Base-by-base conservation (phyloP, 176 grass and related monocot genomes). In the Zizania latifolia region DNA sequence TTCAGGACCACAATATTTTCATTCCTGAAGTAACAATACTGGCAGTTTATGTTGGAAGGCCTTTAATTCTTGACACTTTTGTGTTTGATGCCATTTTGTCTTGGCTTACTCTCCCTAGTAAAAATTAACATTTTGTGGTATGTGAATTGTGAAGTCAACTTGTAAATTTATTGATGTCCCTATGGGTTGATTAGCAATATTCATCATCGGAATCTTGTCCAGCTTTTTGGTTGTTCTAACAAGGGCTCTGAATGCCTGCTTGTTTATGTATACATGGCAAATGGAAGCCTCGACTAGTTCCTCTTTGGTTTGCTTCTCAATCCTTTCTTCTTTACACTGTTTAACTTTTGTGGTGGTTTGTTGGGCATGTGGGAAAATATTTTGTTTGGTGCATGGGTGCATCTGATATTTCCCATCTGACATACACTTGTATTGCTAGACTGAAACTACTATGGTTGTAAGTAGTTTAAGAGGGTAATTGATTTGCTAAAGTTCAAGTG, bases 261-360 rank as follows among this genome's bases (percentile, higher is more conserved):
- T 69, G 92, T 96, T 62, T 92, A 96, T 67, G 92, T 92, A 87
- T 96, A 89, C 71, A 96, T 92, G 93, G 93, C 86, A 45, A 96
- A 96, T 66, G 78, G 81, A 72, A 96, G 89, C 84, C 93, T 96
- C 14, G 89, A 96, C 40, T 92, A 90, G 74, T 89, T 92, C 80
- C 82, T 96, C 44, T 96, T 87, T 12, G 89, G 89, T 96, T 89
- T 53, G 41, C 68, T 74, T 30, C 79, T 79, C 53, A 76, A 58
- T 75, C 6, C 65, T 58, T 67, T 37, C 38, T 80, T 30, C 48
- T 41, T 79, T 55, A 46, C 72, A 2, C 76, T 83, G 14, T 46
- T 87, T 86, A 38, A 62, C 15, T 60, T 66, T 65, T 69, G 30
- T 58, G 22, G 26, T 36, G 23, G 36, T 19, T 33, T 67, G 16